phyloP scores from a whole-genome alignment of 805 yeast genomes.

The Phaffomyces opuntiae region DNA sequence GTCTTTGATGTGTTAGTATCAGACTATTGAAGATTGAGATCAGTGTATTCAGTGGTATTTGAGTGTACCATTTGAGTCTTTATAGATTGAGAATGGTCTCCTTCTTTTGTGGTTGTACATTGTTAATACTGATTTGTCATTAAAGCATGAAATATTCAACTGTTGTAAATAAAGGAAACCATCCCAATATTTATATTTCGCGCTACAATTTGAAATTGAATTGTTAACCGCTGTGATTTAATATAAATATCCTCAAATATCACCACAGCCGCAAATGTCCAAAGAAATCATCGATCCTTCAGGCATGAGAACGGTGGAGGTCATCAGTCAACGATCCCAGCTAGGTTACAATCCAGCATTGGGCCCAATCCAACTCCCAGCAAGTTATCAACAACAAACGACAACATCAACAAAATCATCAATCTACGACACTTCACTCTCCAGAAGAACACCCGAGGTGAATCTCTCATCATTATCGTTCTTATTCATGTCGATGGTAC shows the following conservation, averaged over 20 bases:
- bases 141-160: too few relatives aligned
- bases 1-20: not conserved
- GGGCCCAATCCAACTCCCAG: slow-evolving; percentile 24
- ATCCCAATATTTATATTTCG: too few relatives aligned
- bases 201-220: too few relatives aligned
- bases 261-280: not conserved
- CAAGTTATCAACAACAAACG: slow-evolving; percentile 16
- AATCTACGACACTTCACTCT: slow-evolving; percentile 64
- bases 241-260: too few relatives aligned
- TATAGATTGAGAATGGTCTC: too few relatives aligned
- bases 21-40: too few relatives aligned
- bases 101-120: too few relatives aligned
- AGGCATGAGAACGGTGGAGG: not conserved
- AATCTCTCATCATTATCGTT: slow-evolving; percentile 61
- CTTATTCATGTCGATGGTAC: slow-evolving; percentile 63
- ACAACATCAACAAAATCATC: slow-evolving; percentile 12
- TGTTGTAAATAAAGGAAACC: too few relatives aligned
- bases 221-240: too few relatives aligned
- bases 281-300: slow-evolving; percentile 5
- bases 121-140: too few relatives aligned
- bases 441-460: slow-evolving; percentile 60
- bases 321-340: not conserved
- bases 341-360: slow-evolving; percentile 23
- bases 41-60: not conserved
- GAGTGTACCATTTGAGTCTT: too few relatives aligned